Evolutionary conservation across 352 stramenopile genomes (phyloP).

Genomic region (Pythium dissotocum): DNA sequence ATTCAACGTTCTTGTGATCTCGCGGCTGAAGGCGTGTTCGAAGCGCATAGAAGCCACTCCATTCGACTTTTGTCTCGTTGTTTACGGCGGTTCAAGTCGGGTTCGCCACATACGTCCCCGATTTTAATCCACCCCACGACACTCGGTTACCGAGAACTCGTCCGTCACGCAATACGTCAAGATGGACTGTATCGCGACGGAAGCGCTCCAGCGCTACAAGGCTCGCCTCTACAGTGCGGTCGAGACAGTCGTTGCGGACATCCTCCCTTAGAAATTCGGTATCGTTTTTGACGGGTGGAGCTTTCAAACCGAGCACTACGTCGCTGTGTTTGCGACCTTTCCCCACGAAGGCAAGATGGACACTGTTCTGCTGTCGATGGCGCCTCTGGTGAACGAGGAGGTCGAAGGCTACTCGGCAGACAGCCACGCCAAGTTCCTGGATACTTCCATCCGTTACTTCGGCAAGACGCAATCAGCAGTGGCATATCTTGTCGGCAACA

Average conservation of each 20-base stretch:
- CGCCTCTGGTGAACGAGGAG: slow-evolving; percentile 8
- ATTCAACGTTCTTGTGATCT: too few relatives aligned
- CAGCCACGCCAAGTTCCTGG: slow-evolving; percentile 5
- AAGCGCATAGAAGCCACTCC: too few relatives aligned
- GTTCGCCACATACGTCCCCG: too few relatives aligned
- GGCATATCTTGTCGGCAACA: too few relatives aligned
- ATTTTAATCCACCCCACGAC: too few relatives aligned
- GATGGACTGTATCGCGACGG: neutral
- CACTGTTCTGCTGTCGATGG: slow-evolving; percentile 7
- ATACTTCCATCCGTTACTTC: slow-evolving; percentile 4
- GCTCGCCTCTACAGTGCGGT: neutral
- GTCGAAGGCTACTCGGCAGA: slow-evolving; percentile 5
- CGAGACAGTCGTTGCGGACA: neutral
- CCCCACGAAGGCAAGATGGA: slow-evolving; percentile 2
- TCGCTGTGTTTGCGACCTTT: too few relatives aligned
- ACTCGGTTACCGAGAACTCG: neutral
- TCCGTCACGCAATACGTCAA: neutral
- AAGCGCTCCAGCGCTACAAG: neutral
- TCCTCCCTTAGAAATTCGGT: neutral
- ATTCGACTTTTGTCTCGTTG: too few relatives aligned
- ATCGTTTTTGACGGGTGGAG: neutral
- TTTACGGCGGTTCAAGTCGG: too few relatives aligned
- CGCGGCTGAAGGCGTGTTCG: too few relatives aligned
- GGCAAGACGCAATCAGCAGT: slow-evolving; percentile 13
- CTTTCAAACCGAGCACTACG: too few relatives aligned